Evolutionary conservation across 345 rosid species (phyloP), one percentile per base, ranked within the genome.

Genomic region (Litchi chinensis): DNA sequence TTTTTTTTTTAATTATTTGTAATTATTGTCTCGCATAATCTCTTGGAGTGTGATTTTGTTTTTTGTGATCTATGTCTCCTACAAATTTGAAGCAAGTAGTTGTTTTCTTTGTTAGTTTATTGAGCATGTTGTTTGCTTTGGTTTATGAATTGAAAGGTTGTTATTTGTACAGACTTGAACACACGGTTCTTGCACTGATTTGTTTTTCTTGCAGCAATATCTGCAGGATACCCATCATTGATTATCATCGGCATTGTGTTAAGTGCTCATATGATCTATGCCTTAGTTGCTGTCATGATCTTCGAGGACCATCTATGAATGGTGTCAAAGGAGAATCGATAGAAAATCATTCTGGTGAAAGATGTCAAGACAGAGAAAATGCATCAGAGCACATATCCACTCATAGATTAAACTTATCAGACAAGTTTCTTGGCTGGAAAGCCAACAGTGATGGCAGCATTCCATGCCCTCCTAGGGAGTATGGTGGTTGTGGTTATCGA

Each of bases 261-360:
- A 87, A 87, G 76, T 97, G 98, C 84, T 83, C 86, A 5, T 92
- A 88, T 85, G 99, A 97, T 88, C 83, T 94, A 56, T 97, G 99
- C 85, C 85, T 97, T 68, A 86, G 83, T 86, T 97, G 99, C 88
- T 91, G 99, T 90, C 97, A 89, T 83, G 97, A 97, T 87, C 95
- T 97, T 71, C 91, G 97, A 26, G 88, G 71, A 79, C 94, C 88
- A 79, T 86, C 90, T 63, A 77, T 75, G 21, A 78, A 60, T 60
- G 80, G 48, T 71, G 82, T 60, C 76, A 56, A 67, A 84, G 80
- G 77, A 78, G 83, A 76, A 50, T 46, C 69, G 60, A 50, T 11
- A 9, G 83, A 78, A 79, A 76, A 79, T 77, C 73, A 79, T 74
- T 79, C 73, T 76, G 72, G 70, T 57, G 89, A 77, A 74, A 80